Percentiles rank a stretch among this genome's conserved stretches.
These are phyloP conservation scores for Westerdykella aurantiaca DNA, from an alignment of 2,329 filamentous ascomycete species.

Conservation along the genomic window DNA sequence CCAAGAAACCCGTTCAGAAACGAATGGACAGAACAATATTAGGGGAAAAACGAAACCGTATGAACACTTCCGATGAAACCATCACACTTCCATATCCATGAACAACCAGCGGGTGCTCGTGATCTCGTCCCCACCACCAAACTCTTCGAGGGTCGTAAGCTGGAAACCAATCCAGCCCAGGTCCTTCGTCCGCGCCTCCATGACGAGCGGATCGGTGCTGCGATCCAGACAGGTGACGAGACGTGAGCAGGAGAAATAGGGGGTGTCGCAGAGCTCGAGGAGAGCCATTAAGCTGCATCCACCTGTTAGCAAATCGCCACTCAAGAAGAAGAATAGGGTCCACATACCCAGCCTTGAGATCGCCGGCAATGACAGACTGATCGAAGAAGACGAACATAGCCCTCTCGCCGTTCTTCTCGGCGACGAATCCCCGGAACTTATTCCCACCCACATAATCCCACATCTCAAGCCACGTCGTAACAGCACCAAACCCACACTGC, in stretches of 20 bases:
- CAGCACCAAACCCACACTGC: conserved; percentile 17
- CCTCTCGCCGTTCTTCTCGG: conserved; percentile 62
- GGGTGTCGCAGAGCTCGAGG: conserved; percentile 76
- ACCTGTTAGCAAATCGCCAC: conserved; percentile 10
- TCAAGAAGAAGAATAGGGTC: background rate
- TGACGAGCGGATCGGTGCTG: conserved; percentile 54
- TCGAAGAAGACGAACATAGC: conserved; percentile 88
- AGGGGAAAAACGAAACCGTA: background rate
- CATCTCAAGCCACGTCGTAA: conserved; percentile 66
- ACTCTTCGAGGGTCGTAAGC: conserved; percentile 71
- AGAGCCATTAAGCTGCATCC: conserved; percentile 62
- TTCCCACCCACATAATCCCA: conserved; percentile 82
- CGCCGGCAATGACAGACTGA: conserved; percentile 61
- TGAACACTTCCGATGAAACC: background rate
- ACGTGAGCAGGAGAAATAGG: conserved; percentile 65
- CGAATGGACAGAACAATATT: no score
- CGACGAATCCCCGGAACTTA: conserved; percentile 81
- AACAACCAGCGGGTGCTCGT: conserved; percentile 79
- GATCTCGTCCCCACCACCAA: conserved; percentile 57
- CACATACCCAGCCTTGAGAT: conserved; percentile 84
- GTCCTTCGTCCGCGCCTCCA: conserved; percentile 67
- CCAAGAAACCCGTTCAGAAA: no score
- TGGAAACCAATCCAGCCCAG: conserved; percentile 93
- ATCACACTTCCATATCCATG: conserved; percentile 77
- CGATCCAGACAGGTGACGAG: conserved; percentile 80